Evolutionary conservation across 164 flowering plant genomes (phyloP), one percentile per base, ranked within the genome.

Genomic region (Vitis labrusca): DNA sequence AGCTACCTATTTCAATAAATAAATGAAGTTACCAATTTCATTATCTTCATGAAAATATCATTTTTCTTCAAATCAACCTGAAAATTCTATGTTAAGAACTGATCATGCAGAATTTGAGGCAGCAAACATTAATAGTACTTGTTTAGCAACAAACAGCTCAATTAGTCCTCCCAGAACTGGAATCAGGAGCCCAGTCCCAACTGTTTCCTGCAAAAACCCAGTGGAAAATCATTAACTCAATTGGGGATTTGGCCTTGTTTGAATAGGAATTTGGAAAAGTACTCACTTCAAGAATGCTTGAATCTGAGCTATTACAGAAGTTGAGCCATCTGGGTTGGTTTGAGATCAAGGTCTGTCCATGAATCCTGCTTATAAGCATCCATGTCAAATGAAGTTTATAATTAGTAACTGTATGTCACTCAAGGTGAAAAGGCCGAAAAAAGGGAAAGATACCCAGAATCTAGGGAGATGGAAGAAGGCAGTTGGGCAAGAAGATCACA

Each of bases 241-340:
- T 15, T 37, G 44, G 6, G 6, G 44, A 37, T 37, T 37, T 6
- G 44, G 0, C 44, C 44, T 37, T 13, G 53, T 32, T 5, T 1
- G 19, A 15, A 8, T 54, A 49, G 9, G 16, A 23, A 57, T 19
- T 16, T 9, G 13, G 23, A 50, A 12, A 2, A 29, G 6, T n/a
- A 61, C 83, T 71, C 70, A 83, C 92, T 55, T 85, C 77, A 3
- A 73, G 50, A 44, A 52, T 37, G 49, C 27, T 63, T 52, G 84
- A 73, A 54, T 82, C 85, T 8, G 81, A 64, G 65, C 55, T 76
- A 61, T 66, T 70, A 4, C 86, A 78, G 69, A 83, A 76, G 71
- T 79, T 82, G 12, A 89, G 44, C 97, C 97, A 94, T 68, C 68
- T 77, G 16, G 90, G 86, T 70, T 88, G 89, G 81, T 84, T 89